Percentiles rank a stretch among this genome's conserved stretches.
phyloP scores from a whole-genome alignment of 2,329 filamentous ascomycete genomes.

The Aspergillus flavus region DNA sequence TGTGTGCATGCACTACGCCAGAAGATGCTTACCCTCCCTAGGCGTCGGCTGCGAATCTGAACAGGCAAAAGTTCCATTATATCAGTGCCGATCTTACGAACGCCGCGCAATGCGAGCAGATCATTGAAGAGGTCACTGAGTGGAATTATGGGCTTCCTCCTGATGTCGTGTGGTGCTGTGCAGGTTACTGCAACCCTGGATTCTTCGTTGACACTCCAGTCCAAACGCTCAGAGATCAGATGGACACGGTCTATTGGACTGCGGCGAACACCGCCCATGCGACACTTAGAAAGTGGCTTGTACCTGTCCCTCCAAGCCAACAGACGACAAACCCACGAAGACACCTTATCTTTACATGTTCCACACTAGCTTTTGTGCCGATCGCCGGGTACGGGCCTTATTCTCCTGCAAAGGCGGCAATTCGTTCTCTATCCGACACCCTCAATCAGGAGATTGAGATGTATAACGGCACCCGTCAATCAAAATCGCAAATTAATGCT shows the following conservation, averaged over 20 bases:
- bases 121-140: conserved; percentile 70
- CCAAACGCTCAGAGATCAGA: conserved; percentile 70
- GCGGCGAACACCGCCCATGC: conserved; percentile 84
- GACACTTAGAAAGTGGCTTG: conserved; percentile 74
- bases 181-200: conserved; percentile 71
- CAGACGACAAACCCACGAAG: conserved; percentile 47
- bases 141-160: conserved; percentile 78
- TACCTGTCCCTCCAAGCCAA: conserved; percentile 32
- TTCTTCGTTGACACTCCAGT: conserved; percentile 77
- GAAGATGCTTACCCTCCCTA: conserved; percentile 38
- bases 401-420: conserved; percentile 79
- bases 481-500: conserved; percentile 38
- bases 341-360: conserved; percentile 88
- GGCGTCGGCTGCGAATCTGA: conserved; percentile 66
- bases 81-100: conserved; percentile 81
- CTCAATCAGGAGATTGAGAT: conserved; percentile 81
- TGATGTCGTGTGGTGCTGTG: conserved; percentile 90
- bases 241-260: conserved; percentile 92
- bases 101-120: conserved; percentile 66
- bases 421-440: conserved; percentile 80
- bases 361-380: conserved; percentile 72
- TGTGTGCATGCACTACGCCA: not conserved
- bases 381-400: conserved; percentile 84
- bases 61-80: conserved; percentile 76
- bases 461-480: conserved; percentile 69